Evolutionary conservation across 2,329 filamentous ascomycete genomes (phyloP), one percentile per base, ranked within the genome.

Genomic region (Xylaria sp.): DNA sequence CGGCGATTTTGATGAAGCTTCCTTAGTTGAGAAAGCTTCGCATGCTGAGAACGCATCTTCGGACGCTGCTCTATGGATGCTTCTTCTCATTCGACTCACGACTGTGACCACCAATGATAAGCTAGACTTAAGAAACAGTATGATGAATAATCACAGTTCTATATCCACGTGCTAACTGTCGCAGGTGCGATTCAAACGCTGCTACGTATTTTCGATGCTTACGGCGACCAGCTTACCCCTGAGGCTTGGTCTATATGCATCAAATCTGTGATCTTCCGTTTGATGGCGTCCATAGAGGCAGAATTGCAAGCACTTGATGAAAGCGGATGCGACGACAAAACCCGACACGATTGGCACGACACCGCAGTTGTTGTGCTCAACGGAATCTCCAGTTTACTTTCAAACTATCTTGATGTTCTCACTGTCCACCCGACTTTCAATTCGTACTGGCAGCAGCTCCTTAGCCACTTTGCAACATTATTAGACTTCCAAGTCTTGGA

Each of bases 141-240:
- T 72, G 83, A 18, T 54, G 12, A 1, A 32, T n/a, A 6, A 5
- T 13, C 25, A 13, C 5, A 35, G 60, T 71, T 74, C 12, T 63
- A 48, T 35, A 18, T 60, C 51, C 29, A 61, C 58, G 78, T 84
- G 60, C 81, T 84, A 57, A 80, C 77, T 74, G 57, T 57, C 21
- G 74, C 76, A 85, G 89, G 88, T 69, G 93, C 94, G 0, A 92
- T 98, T 25, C 95, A 98, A 78, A 98, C 95, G 0, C 83, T 98
- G 3, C 86, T 98, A 65, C 89, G 94, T 54, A 97, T 98, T 23
- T 94, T 98, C 71, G 94, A 97, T 78, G 94, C 93, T 1, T 97
- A 97, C 71, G 93, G 93, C 12, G 92, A 94, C 72, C 91, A 92
- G 62, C 84, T 98, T 4, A 90, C 87, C 48, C 86, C 93, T 0